Base-by-base conservation (phyloP, 2,329 filamentous ascomycete genomes). In the Diaporthe sp. region DNA sequence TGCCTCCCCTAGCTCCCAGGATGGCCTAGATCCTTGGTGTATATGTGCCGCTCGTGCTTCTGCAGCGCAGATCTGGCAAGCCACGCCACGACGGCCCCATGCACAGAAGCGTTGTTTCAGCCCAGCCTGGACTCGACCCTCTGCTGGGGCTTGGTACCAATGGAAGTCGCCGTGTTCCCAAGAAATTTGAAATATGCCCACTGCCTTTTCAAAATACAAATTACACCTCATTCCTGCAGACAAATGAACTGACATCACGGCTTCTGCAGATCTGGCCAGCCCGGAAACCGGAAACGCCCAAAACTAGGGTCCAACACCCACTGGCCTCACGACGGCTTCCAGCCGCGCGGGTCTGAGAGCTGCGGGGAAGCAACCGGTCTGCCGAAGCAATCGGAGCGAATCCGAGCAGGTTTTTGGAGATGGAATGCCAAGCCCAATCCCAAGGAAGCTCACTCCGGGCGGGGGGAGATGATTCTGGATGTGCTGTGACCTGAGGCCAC, bases 61-160 rank as follows among this genome's bases (percentile, higher is more conserved):
- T 74, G 73, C 68, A 68, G 68, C 53, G 59, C 39, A 71, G 68
- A 71, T 71, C 72, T 58, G 58, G 66, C 66, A 42, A 65, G 65
- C 63, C 72, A 66, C 50, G 58, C 69, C 39, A 69, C 42, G 71
- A 56, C 44, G 27, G 39, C 39, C 32, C 61, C 71, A 73, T 70
- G 72, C 72, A 73, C 44, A 53, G 66, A 63, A 70, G 66, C 68
- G 58, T 71, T 63, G 56, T 71, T 71, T 71, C 70, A 71, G 70
- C 42, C 63, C 63, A 68, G 47, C 47, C 56, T 51, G 59, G 59
- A 51, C 37, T 53, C 56, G 37, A 39, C 32, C 65, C 17, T n/a
- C 63, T 47, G 55, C 71, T 61, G 35, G 32, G 63, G 42, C 35
- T 63, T 51, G 65, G 35, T 63, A 37, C 72, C 55, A 70, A 70